Evolutionary conservation across 192 early-diverging fungal species (phyloP).

Genomic region (Coemansia sp.): DNA sequence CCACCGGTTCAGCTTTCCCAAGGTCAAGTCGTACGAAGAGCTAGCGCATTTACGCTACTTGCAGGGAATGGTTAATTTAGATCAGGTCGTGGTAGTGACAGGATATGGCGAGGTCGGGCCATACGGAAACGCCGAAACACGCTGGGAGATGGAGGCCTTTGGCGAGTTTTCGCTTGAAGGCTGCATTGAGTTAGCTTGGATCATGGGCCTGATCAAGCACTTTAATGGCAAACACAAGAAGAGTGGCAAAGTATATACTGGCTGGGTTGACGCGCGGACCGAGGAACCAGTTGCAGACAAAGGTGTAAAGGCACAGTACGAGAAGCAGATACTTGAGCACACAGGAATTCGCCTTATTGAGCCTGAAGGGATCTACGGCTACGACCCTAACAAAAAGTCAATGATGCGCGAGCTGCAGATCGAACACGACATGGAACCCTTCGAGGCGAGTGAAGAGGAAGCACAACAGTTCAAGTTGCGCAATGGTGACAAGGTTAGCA

Average conservation of each 20-base stretch:
- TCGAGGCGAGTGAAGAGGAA: conserved; percentile 85
- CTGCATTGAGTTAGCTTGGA: conserved; percentile 95
- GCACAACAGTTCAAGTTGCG: conserved; percentile 81
- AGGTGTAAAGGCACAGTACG: conserved; percentile 87
- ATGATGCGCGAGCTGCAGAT: conserved; percentile 86
- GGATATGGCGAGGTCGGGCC: conserved; percentile 94
- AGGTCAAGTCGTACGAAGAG: conserved; percentile 61
- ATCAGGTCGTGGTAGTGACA: conserved; percentile 84
- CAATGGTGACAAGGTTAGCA: conserved; percentile 75
- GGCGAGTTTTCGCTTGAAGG: conserved; percentile 60
- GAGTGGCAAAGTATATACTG: conserved; percentile 65
- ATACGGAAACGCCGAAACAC: conserved; percentile 83
- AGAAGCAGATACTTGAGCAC: conserved; percentile 85
- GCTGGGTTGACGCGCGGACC: conserved; percentile 88
- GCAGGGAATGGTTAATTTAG: conserved; percentile 80
- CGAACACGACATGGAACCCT: conserved; percentile 83
- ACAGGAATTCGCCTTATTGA: conserved; percentile 92
- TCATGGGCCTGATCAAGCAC: conserved; percentile 93
- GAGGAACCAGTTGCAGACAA: conserved; percentile 80
- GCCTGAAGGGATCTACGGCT: conserved; percentile 81
- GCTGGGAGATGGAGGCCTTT: conserved; percentile 94
- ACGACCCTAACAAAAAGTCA: conserved; percentile 83
- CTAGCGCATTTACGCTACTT: conserved; percentile 65
- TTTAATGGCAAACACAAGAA: conserved; percentile 78
- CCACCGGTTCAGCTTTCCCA: conserved; percentile 85